phyloP scores from a whole-genome alignment of 495 filamentous ascomycete species.

The Talaromyces stipitatus region DNA sequence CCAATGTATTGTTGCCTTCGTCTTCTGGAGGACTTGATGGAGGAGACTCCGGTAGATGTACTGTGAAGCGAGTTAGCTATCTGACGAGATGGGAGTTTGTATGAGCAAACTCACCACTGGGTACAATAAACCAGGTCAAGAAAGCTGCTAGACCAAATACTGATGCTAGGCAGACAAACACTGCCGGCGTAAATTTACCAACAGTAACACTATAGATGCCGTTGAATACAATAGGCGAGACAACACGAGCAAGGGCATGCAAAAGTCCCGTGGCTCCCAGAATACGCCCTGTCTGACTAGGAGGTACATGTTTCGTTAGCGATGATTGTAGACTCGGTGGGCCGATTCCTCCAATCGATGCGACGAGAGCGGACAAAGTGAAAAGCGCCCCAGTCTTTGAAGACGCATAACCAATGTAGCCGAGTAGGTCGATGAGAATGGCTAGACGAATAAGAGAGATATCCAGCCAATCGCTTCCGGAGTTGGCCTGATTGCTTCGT shows the following conservation, averaged over 20 bases:
- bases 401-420: conserved; percentile 66
- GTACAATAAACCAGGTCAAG: conserved; percentile 59
- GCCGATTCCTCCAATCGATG: conserved; percentile 74
- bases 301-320: conserved; percentile 84
- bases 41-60: conserved; percentile 5
- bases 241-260: conserved; percentile 71
- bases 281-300: conserved; percentile 70
- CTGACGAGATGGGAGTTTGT: neutral
- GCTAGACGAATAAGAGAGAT: conserved; percentile 67
- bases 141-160: conserved; percentile 61
- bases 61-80: neutral
- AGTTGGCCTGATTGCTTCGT: conserved; percentile 36
- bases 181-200: conserved; percentile 64
- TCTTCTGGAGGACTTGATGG: neutral
- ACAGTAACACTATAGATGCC: conserved; percentile 79
- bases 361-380: conserved; percentile 59
- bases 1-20: neutral
- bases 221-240: conserved; percentile 76
- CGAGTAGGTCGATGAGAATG: conserved; percentile 68
- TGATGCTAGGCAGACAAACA: conserved; percentile 66
- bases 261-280: conserved; percentile 81
- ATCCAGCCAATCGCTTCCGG: conserved; percentile 74
- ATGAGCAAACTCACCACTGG: conserved; percentile 54
- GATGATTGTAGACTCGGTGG: conserved; percentile 74
- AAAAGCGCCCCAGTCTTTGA: conserved; percentile 47